Percentiles rank a stretch among this genome's conserved stretches.
These are phyloP conservation scores for Setaria viridis DNA, from an alignment of 202 grass and related monocot species.

Conservation along the genomic window DNA sequence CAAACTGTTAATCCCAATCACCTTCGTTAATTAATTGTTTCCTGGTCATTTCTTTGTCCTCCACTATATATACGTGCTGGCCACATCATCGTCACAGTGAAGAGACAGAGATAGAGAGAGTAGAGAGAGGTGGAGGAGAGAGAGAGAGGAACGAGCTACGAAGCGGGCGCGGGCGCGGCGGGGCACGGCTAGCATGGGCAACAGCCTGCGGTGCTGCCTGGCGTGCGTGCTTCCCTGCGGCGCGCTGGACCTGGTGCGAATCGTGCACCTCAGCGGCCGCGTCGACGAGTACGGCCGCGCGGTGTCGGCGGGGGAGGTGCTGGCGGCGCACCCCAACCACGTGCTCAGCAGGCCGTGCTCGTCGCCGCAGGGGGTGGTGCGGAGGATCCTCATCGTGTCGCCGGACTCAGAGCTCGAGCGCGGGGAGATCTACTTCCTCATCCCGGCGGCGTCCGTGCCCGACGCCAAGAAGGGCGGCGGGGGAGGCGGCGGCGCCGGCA, in stretches of 20 bases:
- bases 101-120: not conserved
- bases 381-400: constrained; percentile 66
- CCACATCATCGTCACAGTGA: not conserved
- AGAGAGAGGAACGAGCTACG: not conserved
- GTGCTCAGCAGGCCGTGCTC: constrained; percentile 80
- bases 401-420: constrained; percentile 73
- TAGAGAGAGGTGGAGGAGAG: not conserved
- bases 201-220: constrained; percentile 79
- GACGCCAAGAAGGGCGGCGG: constrained; percentile 44
- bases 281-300: constrained; percentile 79
- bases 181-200: constrained; percentile 51
- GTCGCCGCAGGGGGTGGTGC: constrained; percentile 48
- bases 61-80: constrained; percentile 37
- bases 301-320: constrained; percentile 71
- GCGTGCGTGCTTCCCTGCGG: constrained; percentile 86
- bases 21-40: not conserved
- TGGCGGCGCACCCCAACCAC: constrained; percentile 73
- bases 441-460: constrained; percentile 57
- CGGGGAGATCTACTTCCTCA: constrained; percentile 86
- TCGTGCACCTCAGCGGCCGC: constrained; percentile 85
- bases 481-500: not conserved
- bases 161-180: not conserved
- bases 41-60: not conserved
- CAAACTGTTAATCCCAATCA: not conserved
- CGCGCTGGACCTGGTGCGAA: constrained; percentile 76